Evolutionary conservation across 2,329 filamentous ascomycete species (phyloP).

Genomic region (Magnaporthiopsis rhizophila): DNA sequence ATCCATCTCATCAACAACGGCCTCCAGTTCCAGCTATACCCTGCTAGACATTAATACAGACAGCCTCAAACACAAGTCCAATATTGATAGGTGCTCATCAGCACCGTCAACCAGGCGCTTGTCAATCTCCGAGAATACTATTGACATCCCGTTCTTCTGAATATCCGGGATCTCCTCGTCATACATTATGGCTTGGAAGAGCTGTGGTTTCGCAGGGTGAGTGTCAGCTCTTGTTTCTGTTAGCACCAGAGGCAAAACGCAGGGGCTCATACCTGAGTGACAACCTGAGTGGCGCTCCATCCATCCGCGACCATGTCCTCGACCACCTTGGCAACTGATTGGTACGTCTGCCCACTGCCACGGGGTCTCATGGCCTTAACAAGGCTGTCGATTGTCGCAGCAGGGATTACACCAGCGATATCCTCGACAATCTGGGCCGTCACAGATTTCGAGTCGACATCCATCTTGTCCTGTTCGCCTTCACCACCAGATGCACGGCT

Average conservation of each 20-base stretch:
- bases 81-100: constrained; percentile 85
- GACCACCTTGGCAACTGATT: constrained; percentile 67
- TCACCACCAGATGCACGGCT: constrained; percentile 30
- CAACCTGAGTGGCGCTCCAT: constrained; percentile 88
- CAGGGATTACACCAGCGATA: constrained; percentile 90
- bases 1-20: neutral
- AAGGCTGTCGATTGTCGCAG: constrained; percentile 60
- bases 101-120: constrained; percentile 91
- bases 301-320: constrained; percentile 92
- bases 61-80: constrained; percentile 78
- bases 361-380: constrained; percentile 69
- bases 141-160: constrained; percentile 85
- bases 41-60: constrained; percentile 58
- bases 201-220: constrained; percentile 29
- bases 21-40: constrained; percentile 10
- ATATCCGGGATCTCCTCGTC: constrained; percentile 77
- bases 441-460: constrained; percentile 52
- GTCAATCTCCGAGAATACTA: constrained; percentile 87
- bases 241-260: neutral
- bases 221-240: constrained; percentile 13
- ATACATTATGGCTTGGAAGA: constrained; percentile 75
- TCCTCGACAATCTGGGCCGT: constrained; percentile 81
- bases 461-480: constrained; percentile 46
- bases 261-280: constrained; percentile 56
- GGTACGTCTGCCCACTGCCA: constrained; percentile 57